Percentiles rank a stretch among this genome's conserved stretches.
phyloP scores from a whole-genome alignment of 495 filamentous ascomycete genomes.

The Penicillium paxilli region DNA sequence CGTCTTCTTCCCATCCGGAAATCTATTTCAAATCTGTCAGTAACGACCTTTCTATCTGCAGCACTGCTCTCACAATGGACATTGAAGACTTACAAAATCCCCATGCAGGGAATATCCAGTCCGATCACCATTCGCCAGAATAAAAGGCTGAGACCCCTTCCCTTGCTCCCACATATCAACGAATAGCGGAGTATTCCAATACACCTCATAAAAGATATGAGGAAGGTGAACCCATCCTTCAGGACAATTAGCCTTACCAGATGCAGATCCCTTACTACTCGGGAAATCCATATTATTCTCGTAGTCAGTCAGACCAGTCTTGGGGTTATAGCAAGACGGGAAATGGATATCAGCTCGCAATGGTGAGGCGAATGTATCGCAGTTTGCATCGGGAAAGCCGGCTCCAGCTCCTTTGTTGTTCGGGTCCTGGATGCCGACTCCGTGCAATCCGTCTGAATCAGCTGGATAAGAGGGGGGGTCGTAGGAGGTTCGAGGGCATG shows the following conservation, averaged over 20 bases:
- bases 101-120: constrained; percentile 28
- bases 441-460: constrained; percentile 11
- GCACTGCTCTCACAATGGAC: background rate
- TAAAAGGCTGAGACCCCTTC: constrained; percentile 37
- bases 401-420: constrained; percentile 14
- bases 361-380: constrained; percentile 37
- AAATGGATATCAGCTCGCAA: constrained; percentile 63
- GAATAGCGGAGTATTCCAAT: constrained; percentile 61
- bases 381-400: constrained; percentile 57
- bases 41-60: background rate
- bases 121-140: constrained; percentile 43
- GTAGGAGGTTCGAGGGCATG: constrained; percentile 15
- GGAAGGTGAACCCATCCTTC: constrained; percentile 42
- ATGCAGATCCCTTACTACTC: constrained; percentile 9
- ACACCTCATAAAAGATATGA: constrained; percentile 70
- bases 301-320: constrained; percentile 10
- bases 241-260: constrained; percentile 14
- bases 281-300: constrained; percentile 15
- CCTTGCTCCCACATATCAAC: constrained; percentile 38
- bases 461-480: constrained; percentile 9
- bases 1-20: constrained; percentile 65
- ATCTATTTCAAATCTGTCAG: constrained; percentile 28
- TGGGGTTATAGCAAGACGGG: constrained; percentile 44
- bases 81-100: constrained; percentile 19
- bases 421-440: constrained; percentile 17